These are phyloP conservation scores for Nicotiana paniculata DNA, from an alignment of 257 asterid species.

Conservation along the genomic window DNA sequence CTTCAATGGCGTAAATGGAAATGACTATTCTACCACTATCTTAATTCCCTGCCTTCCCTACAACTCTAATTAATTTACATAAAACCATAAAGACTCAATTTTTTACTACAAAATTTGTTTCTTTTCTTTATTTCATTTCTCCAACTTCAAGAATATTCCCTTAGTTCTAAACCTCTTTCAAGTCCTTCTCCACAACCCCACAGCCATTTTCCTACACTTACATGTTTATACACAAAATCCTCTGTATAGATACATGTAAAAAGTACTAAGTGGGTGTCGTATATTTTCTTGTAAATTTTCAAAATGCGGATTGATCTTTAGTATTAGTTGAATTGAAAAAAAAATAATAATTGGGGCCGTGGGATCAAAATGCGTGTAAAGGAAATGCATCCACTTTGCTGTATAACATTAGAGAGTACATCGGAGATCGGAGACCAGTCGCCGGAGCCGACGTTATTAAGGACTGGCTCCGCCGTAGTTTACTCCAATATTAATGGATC, in stretches of 20 bases:
- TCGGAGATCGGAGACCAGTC: slow-evolving; percentile 54
- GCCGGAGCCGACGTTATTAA: slow-evolving; percentile 58
- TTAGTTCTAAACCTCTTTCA: slow-evolving; percentile 38
- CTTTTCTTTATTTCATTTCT: background rate
- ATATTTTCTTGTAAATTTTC: slow-evolving; percentile 9
- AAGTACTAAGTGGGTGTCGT: slow-evolving; percentile 12
- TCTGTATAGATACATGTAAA: slow-evolving; percentile 8
- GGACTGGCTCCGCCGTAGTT: slow-evolving; percentile 69
- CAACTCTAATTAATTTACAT: background rate
- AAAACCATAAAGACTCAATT: slow-evolving; percentile 5
- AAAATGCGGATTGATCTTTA: background rate
- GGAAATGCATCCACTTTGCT: slow-evolving; percentile 93
- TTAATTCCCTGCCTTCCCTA: background rate
- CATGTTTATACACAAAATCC: background rate
- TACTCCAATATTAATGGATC: slow-evolving; percentile 36
- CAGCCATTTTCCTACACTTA: background rate
- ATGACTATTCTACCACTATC: slow-evolving; percentile 15
- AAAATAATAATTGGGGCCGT: background rate
- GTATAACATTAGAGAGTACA: slow-evolving; percentile 66
- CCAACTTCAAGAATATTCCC: slow-evolving; percentile 14
- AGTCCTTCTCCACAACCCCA: background rate
- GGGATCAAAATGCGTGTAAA: slow-evolving; percentile 58
- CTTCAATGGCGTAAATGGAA: slow-evolving; percentile 1
- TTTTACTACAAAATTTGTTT: slow-evolving; percentile 4
- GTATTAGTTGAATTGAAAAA: background rate